phyloP scores from a whole-genome alignment of 2,329 filamentous ascomycete genomes.

The Ophiosphaerella narmari region DNA sequence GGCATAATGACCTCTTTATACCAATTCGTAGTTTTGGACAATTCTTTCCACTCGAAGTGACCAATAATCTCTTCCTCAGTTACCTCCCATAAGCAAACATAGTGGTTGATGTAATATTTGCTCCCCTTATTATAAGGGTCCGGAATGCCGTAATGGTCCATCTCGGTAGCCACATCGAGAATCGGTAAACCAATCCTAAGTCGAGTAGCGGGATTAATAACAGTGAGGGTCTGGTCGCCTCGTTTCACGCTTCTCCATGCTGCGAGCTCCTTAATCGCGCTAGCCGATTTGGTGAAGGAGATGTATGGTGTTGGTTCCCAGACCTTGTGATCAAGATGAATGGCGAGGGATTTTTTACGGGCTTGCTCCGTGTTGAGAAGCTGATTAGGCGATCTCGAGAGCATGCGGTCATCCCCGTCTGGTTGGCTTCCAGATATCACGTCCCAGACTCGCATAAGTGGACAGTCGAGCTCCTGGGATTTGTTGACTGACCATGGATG shows the following conservation, averaged over 20 bases:
- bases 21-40: conserved; percentile 11
- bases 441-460: too few species aligned
- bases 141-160: conserved; percentile 12
- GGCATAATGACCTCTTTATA: conserved; percentile 14
- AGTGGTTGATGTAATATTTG: conserved; percentile 17
- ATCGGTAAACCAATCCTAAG: conserved; percentile 14
- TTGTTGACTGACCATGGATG: too few species aligned
- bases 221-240: conserved; percentile 9
- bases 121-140: conserved; percentile 8
- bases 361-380: too few species aligned
- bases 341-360: too few species aligned
- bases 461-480: too few species aligned
- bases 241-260: neutral
- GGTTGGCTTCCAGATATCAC: too few species aligned
- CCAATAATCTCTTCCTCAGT: conserved; percentile 18
- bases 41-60: conserved; percentile 11
- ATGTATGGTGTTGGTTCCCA: too few species aligned
- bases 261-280: neutral
- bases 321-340: too few species aligned
- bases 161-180: conserved; percentile 13
- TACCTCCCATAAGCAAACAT: conserved; percentile 24
- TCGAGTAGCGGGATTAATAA: conserved; percentile 15
- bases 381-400: too few species aligned
- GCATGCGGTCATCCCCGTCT: too few species aligned
- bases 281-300: too few species aligned